phyloP scores from a whole-genome alignment of 768 basidiomycete genomes.

The Calvatia gigantea region DNA sequence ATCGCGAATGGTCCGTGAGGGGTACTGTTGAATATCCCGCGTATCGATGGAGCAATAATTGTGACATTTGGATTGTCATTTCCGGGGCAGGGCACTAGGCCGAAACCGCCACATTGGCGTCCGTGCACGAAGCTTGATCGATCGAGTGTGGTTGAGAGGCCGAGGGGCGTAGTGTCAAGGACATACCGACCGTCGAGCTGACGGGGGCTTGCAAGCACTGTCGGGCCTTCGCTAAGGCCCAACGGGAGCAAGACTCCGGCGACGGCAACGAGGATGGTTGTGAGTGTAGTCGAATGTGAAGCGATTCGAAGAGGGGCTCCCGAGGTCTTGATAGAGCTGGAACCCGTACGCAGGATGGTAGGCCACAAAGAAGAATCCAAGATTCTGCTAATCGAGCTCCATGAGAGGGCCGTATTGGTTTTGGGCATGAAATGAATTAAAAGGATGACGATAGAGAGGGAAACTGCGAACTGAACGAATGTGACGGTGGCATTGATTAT shows the following conservation, averaged over 20 bases:
- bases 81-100: neutral
- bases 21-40: neutral
- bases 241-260: neutral
- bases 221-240: neutral
- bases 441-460: constrained; percentile 16
- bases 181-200: constrained; percentile 11
- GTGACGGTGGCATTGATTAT: constrained; percentile 18
- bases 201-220: neutral
- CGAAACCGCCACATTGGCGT: neutral
- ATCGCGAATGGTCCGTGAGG: neutral
- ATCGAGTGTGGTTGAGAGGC: constrained; percentile 16
- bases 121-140: constrained; percentile 12
- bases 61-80: constrained; percentile 7
- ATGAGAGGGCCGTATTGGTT: constrained; percentile 16
- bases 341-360: constrained; percentile 15
- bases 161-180: constrained; percentile 18
- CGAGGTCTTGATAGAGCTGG: neutral
- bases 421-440: constrained; percentile 15
- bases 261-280: neutral
- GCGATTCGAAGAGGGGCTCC: constrained; percentile 6
- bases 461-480: constrained; percentile 17
- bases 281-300: neutral
- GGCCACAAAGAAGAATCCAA: constrained; percentile 21
- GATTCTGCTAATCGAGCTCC: constrained; percentile 17
- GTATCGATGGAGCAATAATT: neutral